phyloP scores from a whole-genome alignment of 1,139 yeast genomes.

The Debaryomyces udenii region DNA sequence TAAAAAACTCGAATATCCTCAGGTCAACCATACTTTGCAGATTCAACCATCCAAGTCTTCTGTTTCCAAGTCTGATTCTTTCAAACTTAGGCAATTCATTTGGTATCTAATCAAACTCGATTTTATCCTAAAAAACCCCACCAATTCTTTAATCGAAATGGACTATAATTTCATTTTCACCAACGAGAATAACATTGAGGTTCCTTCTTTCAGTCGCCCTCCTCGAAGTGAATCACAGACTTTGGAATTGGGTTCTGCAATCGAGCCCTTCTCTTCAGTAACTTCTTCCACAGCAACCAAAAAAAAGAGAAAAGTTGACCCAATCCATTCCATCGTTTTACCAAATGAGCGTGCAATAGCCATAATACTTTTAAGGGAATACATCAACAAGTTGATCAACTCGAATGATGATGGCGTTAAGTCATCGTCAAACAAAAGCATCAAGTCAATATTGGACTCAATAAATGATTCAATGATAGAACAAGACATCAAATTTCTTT shows the following conservation, averaged over 20 bases:
- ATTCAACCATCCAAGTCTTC: slow-evolving; percentile 7
- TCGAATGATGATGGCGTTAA: slow-evolving; percentile 16
- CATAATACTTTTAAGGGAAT: slow-evolving; percentile 24
- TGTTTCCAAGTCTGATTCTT: slow-evolving; percentile 27
- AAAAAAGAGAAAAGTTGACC: slow-evolving; percentile 6
- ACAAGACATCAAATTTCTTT: slow-evolving; percentile 20
- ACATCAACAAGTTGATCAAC: slow-evolving; percentile 25
- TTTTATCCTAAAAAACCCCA: slow-evolving; percentile 25
- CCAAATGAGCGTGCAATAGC: slow-evolving; percentile 32
- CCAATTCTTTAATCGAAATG: slow-evolving; percentile 15
- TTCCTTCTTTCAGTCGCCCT: slow-evolving; percentile 10
- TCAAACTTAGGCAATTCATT: slow-evolving; percentile 31
- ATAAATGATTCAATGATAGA: slow-evolving; percentile 29
- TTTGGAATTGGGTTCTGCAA: neutral
- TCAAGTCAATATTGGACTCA: slow-evolving; percentile 24
- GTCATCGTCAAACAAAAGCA: slow-evolving; percentile 19
- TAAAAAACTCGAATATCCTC: slow-evolving; percentile 28
- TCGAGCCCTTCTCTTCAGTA: slow-evolving; percentile 1
- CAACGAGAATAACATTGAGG: slow-evolving; percentile 10
- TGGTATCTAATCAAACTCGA: slow-evolving; percentile 39
- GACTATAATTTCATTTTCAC: slow-evolving; percentile 20
- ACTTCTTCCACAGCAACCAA: slow-evolving; percentile 4
- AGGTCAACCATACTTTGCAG: slow-evolving; percentile 16
- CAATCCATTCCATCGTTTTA: slow-evolving; percentile 19
- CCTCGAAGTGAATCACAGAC: neutral